Evolutionary conservation across 768 basidiomycete genomes (phyloP), one percentile per base, ranked within the genome.

Genomic region (Calocybe indica): DNA sequence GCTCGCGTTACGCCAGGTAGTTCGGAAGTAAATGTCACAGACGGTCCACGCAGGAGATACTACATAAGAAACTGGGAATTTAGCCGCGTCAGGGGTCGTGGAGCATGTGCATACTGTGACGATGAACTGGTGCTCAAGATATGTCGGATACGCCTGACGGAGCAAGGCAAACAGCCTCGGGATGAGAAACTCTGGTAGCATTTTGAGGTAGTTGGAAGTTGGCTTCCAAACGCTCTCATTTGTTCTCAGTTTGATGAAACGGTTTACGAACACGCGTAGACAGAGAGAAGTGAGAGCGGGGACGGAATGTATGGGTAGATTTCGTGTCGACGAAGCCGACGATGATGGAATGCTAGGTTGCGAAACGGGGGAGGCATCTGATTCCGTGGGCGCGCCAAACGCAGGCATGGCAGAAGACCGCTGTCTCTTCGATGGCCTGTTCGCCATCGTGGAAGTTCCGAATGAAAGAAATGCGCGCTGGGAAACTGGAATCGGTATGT

Each of bases 1-100:
- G 62, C 63, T 46, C 65, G 69, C 36, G 64, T 70, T 5, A 85
- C 76, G 8, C 78, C 79, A 3, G 81, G 73, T 14, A 85, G 54
- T 14, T 72, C 71, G 35, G 63, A 65, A 8, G 71, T 69, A 22
- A 86, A 66, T 1, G 62, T 52, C 37, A 86, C 59, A 1, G 72
- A 67, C 7, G 68, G 55, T 0, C 84, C 82, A 11, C 79, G 74
- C 32, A 85, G 52, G 56, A 87, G 80, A 58, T 80, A 72, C 81
- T 85, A 22, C 22, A 22, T 22, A 22, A 22, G 53, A 11, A 29
- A 29, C 12, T 7, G 47, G 29, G 33, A 43, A 32, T 15, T 51
- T 43, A n/a, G 40, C 11, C 28, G 13, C 1, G 12, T 11, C 22
- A 30, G 13, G 29, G 39, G 10, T 10, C 29, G 12, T 22, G 9